Conservation (phyloP, 2,329 filamentous ascomycete species). For the Endothia cerciana region DNA sequence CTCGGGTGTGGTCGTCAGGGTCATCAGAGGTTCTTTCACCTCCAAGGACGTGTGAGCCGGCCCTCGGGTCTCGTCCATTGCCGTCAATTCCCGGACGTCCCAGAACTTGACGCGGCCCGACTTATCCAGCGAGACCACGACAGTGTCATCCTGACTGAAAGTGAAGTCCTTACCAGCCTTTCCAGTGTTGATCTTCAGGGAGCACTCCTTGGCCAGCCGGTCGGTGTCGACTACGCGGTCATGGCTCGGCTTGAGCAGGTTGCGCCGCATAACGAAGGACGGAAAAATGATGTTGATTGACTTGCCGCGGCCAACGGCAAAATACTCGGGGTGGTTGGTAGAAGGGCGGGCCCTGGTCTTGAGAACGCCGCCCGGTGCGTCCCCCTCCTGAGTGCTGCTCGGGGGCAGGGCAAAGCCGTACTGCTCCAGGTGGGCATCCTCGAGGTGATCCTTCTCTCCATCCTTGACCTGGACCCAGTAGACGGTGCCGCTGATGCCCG, state of each 20-base stretch:
- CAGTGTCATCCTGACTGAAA: conserved; percentile 94
- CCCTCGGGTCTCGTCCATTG: conserved; percentile 55
- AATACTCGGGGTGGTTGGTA: conserved; percentile 87
- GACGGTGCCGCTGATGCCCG: conserved; percentile 92
- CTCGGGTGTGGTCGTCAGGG: conserved; percentile 82
- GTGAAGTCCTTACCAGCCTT: conserved; percentile 98
- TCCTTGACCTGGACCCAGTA: conserved; percentile 89
- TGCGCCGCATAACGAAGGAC: conserved; percentile 64
- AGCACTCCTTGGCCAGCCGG: conserved; percentile 82
- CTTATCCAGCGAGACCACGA: conserved; percentile 95
- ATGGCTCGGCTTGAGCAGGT: conserved; percentile 65
- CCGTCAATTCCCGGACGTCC: conserved; percentile 84
- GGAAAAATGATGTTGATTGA: conserved; percentile 89
- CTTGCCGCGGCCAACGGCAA: conserved; percentile 93
- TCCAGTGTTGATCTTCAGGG: conserved; percentile 91
- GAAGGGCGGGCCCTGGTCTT: conserved; percentile 95
- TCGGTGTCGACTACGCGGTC: conserved; percentile 82
- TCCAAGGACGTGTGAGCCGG: conserved; percentile 67
- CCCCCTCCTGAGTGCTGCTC: conserved; percentile 75
- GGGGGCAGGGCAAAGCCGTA: conserved; percentile 90
- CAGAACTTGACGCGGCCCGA: conserved; percentile 96
- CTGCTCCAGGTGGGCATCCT: conserved; percentile 77
- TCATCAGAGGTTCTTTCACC: conserved; percentile 84
- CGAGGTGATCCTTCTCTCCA: conserved; percentile 76
- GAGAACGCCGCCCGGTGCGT: conserved; percentile 86